These are phyloP conservation scores for Bryoglossum gracile DNA, from an alignment of 495 filamentous ascomycete genomes.

Conservation along the genomic window DNA sequence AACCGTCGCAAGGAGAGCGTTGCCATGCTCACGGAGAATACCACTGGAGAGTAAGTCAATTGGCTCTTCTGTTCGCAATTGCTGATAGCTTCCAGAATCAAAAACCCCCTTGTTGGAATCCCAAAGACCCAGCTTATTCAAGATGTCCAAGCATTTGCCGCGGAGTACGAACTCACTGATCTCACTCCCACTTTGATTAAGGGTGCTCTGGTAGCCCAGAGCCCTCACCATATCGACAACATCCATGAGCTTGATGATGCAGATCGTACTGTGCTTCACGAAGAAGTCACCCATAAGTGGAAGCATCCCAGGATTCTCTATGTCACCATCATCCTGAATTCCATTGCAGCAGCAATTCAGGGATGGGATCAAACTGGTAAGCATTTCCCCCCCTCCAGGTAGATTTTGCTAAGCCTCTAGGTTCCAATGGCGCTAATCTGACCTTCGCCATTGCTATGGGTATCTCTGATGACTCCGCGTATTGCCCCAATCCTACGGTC, in stretches of 20 bases:
- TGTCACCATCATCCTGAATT: conserved; percentile 61
- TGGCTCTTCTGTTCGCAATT: background rate
- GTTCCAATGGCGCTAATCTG: conserved; percentile 22
- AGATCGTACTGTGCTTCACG: conserved; percentile 45
- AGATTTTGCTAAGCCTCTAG: no score
- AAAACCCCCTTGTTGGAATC: conserved; percentile 54
- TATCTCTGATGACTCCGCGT: conserved; percentile 21
- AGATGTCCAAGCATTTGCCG: conserved; percentile 51
- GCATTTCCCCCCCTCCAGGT: no score
- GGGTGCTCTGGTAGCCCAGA: conserved; percentile 58
- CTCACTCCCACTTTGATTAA: conserved; percentile 44
- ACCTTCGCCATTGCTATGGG: conserved; percentile 19
- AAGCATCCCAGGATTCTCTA: conserved; percentile 57
- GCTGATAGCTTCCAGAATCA: conserved; percentile 38
- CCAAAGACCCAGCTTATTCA: conserved; percentile 41
- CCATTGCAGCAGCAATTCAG: conserved; percentile 51
- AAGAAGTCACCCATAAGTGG: conserved; percentile 58
- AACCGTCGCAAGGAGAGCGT: conserved; percentile 9
- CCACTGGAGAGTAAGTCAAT: conserved; percentile 15
- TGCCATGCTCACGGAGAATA: conserved; percentile 9
- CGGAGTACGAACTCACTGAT: conserved; percentile 33
- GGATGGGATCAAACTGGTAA: conserved; percentile 29
- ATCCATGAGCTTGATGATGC: conserved; percentile 49
- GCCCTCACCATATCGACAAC: conserved; percentile 46
- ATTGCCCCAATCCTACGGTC: conserved; percentile 25